Percentiles rank a stretch among this genome's conserved stretches.
These are phyloP conservation scores for Leccinum subrobustum DNA, from an alignment of 1,284 basidiomycete genomes.

Conservation along the genomic window DNA sequence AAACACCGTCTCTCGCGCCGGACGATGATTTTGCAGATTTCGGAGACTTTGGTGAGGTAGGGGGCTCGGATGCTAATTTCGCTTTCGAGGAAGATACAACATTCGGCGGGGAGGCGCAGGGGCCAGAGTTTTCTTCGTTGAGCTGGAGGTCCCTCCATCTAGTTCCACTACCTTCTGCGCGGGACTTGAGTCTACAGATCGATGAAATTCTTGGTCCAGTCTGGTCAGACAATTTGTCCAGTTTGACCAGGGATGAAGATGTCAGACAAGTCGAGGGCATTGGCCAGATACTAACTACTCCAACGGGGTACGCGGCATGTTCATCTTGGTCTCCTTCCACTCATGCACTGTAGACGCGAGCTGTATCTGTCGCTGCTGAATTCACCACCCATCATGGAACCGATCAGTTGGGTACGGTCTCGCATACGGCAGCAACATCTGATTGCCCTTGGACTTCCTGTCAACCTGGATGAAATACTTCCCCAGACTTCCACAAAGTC, in stretches of 20 bases:
- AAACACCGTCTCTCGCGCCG: constrained; percentile 39
- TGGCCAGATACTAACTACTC: constrained; percentile 70
- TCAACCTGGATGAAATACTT: constrained; percentile 89
- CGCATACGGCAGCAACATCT: constrained; percentile 86
- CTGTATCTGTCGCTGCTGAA: constrained; percentile 69
- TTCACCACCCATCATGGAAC: constrained; percentile 65
- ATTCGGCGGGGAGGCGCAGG: constrained; percentile 40
- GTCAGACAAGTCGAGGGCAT: constrained; percentile 80
- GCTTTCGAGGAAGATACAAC: constrained; percentile 42
- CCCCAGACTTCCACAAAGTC: constrained; percentile 70
- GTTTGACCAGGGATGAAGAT: constrained; percentile 64
- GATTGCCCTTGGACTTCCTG: constrained; percentile 86
- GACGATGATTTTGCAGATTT: constrained; percentile 85
- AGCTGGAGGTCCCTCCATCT: constrained; percentile 65
- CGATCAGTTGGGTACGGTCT: constrained; percentile 90
- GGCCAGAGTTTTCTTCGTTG: constrained; percentile 42
- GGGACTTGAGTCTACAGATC: constrained; percentile 60
- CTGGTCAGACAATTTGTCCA: constrained; percentile 53
- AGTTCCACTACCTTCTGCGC: constrained; percentile 58
- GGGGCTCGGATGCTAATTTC: constrained; percentile 34
- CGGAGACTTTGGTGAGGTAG: constrained; percentile 79
- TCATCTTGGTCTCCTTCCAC: constrained; percentile 19
- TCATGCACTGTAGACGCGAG: constrained; percentile 57
- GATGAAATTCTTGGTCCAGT: constrained; percentile 65
- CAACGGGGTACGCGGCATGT: constrained; percentile 59